Conservation (phyloP, 805 yeast genomes). For the Sugiyamaella mastotermitis region DNA sequence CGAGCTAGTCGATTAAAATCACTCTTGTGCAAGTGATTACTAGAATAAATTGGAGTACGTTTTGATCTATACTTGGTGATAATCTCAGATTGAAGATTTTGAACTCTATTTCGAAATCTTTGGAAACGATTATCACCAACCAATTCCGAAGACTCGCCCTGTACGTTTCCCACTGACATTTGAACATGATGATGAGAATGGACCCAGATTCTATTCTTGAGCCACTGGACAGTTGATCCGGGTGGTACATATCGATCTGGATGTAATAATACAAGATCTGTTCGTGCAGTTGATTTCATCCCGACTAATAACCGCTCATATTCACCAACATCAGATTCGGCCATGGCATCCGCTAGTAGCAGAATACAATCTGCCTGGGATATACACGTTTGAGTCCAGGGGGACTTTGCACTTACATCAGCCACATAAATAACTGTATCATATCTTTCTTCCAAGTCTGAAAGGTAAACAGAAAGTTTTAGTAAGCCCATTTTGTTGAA, state of each 20-base stretch:
- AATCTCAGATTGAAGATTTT: slow-evolving; percentile 27
- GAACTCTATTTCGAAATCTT: slow-evolving; percentile 28
- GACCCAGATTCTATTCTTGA: slow-evolving; percentile 82
- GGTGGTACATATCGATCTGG: slow-evolving; percentile 77
- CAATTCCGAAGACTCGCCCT: too few relatives aligned
- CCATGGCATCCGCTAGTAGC: slow-evolving; percentile 75
- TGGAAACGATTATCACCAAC: slow-evolving; percentile 11
- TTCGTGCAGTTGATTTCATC: slow-evolving; percentile 75
- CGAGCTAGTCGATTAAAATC: slow-evolving; percentile 89
- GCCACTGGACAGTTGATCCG: slow-evolving; percentile 81
- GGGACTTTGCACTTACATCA: slow-evolving; percentile 73
- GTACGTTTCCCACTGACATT: slow-evolving; percentile 35
- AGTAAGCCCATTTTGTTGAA: slow-evolving; percentile 82
- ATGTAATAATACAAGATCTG: slow-evolving; percentile 80
- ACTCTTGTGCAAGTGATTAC: slow-evolving; percentile 58
- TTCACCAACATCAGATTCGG: slow-evolving; percentile 72
- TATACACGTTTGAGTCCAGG: slow-evolving; percentile 90
- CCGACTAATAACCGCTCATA: slow-evolving; percentile 72
- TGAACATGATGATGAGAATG: slow-evolving; percentile 90
- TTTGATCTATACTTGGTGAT: slow-evolving; percentile 25
- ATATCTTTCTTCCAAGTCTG: slow-evolving; percentile 83
- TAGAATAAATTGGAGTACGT: slow-evolving; percentile 27
- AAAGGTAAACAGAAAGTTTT: slow-evolving; percentile 82
- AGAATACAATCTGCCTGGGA: slow-evolving; percentile 95
- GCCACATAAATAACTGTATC: slow-evolving; percentile 87